Percentiles rank a stretch among this genome's conserved stretches.
These are phyloP conservation scores for Ogataea angusta DNA, from an alignment of 805 yeast species.

Conservation along the genomic window DNA sequence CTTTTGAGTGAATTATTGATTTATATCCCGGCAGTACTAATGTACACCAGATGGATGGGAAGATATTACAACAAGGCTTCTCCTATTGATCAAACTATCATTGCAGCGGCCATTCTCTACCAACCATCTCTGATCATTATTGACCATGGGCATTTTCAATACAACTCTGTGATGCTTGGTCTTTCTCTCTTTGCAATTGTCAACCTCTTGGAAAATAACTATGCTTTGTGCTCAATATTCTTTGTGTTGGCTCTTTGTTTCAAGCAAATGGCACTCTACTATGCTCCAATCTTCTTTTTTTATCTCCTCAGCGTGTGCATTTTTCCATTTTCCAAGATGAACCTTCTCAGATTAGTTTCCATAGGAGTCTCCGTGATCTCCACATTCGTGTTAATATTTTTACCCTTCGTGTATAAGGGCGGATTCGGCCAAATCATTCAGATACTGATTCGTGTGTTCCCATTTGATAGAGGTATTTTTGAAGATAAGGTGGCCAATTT, in stretches of 20 bases:
- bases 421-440: slow-evolving; percentile 51
- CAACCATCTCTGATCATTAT: slow-evolving; percentile 81
- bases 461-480: slow-evolving; percentile 89
- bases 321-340: slow-evolving; percentile 34
- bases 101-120: slow-evolving; percentile 73
- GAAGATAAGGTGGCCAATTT: slow-evolving; percentile 97
- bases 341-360: slow-evolving; percentile 53
- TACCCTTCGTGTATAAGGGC: slow-evolving; percentile 57
- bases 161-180: slow-evolving; percentile 92
- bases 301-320: slow-evolving; percentile 62
- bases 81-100: slow-evolving; percentile 72
- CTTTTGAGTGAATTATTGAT: slow-evolving; percentile 68
- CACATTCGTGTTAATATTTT: slow-evolving; percentile 48
- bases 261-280: slow-evolving; percentile 95
- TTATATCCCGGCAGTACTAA: slow-evolving; percentile 77
- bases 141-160: slow-evolving; percentile 98
- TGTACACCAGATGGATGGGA: slow-evolving; percentile 70
- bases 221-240: slow-evolving; percentile 66
- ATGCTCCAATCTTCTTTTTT: slow-evolving; percentile 83
- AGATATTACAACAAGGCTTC: slow-evolving; percentile 45
- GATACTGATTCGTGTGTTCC: slow-evolving; percentile 70
- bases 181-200: slow-evolving; percentile 66
- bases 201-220: slow-evolving; percentile 60
- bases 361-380: slow-evolving; percentile 63
- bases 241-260: slow-evolving; percentile 77